Conservation (phyloP, 768 basidiomycete species). For the Rossbeevera mucosa region DNA sequence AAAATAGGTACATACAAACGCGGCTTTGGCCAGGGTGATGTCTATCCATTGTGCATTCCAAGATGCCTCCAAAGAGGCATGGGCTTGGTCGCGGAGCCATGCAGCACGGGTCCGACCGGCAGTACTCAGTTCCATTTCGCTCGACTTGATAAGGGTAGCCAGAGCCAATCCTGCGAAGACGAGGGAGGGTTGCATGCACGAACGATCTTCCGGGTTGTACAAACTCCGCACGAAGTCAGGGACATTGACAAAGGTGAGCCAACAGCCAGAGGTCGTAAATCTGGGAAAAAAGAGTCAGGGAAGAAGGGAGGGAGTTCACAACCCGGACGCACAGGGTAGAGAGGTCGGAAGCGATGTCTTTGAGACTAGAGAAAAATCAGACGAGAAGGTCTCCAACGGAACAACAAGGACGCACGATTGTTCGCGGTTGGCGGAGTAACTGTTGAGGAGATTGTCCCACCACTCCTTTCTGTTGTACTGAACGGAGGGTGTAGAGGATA, state of each 20-base stretch:
- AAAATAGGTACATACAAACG: slow-evolving; percentile 44
- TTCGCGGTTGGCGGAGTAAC: slow-evolving; percentile 38
- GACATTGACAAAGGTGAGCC: slow-evolving; percentile 66
- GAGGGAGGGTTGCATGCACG: slow-evolving; percentile 64
- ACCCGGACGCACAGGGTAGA: slow-evolving; percentile 43
- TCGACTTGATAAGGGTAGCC: slow-evolving; percentile 68
- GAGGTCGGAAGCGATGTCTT: slow-evolving; percentile 48
- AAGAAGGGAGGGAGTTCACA: background rate
- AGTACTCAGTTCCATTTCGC: slow-evolving; percentile 54
- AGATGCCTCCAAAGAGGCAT: slow-evolving; percentile 48
- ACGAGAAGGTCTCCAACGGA: background rate
- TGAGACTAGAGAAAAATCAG: slow-evolving; percentile 33
- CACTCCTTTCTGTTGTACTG: slow-evolving; percentile 37
- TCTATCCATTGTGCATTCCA: slow-evolving; percentile 53
- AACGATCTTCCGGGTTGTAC: slow-evolving; percentile 46
- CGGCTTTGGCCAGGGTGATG: slow-evolving; percentile 65
- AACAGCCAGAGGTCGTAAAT: slow-evolving; percentile 58
- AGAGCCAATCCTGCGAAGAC: slow-evolving; percentile 66
- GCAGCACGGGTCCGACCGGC: slow-evolving; percentile 56
- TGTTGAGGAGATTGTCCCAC: slow-evolving; percentile 47
- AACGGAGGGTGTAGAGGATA: slow-evolving; percentile 25
- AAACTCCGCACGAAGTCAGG: slow-evolving; percentile 50
- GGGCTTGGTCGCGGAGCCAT: slow-evolving; percentile 53
- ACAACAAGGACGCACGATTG: slow-evolving; percentile 35
- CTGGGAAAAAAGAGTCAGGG: slow-evolving; percentile 34